Evolutionary conservation across 2,329 filamentous ascomycete genomes (phyloP).

Genomic region (Diaporthe amygdali): DNA sequence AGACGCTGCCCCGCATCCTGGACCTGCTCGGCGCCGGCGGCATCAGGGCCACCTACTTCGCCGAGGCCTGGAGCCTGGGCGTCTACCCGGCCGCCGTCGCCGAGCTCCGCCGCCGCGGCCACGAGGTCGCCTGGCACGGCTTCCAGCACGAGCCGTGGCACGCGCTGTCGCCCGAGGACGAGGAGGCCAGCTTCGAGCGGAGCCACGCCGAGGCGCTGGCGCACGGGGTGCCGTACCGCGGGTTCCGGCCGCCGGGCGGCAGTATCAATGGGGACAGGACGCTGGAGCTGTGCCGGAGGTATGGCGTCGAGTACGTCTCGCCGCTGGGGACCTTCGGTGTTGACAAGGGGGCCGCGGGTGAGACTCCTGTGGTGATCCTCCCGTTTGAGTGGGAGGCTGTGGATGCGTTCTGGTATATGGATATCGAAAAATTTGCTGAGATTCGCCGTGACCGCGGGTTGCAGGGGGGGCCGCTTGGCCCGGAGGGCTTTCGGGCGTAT

Average conservation of each 20-base stretch:
- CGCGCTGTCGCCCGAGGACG: constrained; percentile 23
- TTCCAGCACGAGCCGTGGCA: constrained; percentile 37
- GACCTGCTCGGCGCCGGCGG: constrained; percentile 25
- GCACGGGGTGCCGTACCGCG: constrained; percentile 29
- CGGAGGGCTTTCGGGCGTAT: constrained; percentile 28
- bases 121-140: constrained; percentile 39
- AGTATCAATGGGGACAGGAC: constrained; percentile 31
- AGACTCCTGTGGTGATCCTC: constrained; percentile 30
- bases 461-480: constrained; percentile 21
- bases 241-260: constrained; percentile 36
- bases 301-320: constrained; percentile 34
- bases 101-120: constrained; percentile 27
- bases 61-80: constrained; percentile 36
- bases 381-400: constrained; percentile 37
- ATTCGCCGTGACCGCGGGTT: constrained; percentile 29
- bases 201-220: constrained; percentile 30
- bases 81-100: constrained; percentile 31
- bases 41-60: constrained; percentile 36
- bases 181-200: constrained; percentile 31
- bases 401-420: constrained; percentile 40
- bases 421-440: constrained; percentile 29
- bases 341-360: neutral
- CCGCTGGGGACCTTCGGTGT: constrained; percentile 32
- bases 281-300: constrained; percentile 27
- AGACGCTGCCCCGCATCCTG: constrained; percentile 36